Base-by-base conservation (phyloP, 768 basidiomycete species). In the Lactarius pseudohatsudake region DNA sequence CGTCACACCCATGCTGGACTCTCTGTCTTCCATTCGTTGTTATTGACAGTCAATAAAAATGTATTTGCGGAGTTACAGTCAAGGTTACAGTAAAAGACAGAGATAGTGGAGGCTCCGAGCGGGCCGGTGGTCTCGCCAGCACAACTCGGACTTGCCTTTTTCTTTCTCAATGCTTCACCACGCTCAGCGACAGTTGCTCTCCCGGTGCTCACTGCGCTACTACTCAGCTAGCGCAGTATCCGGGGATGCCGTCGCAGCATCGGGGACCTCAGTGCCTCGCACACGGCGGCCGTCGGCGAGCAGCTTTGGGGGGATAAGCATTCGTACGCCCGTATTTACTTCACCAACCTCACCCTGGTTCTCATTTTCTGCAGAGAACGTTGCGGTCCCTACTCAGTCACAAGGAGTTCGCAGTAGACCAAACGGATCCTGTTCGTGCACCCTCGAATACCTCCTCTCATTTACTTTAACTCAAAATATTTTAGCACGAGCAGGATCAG, bases 231-330 rank as follows among this genome's bases (percentile, higher is more conserved):
- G 45, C 6, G 20, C 65, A 1, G 40, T 8, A 47, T 28, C 40
- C 0, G 16, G 8, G n/a, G 47, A 45, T 36, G 18, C 20, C 4
- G 15, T 36, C 3, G 57, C 50, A 7, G 18, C 61, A 18, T 32
- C 61, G 41, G 58, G 16, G 15, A 16, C 47, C 6, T 30, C 54
- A 34, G 62, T 4, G 1, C 57, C 57, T 26, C 59, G 56, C n/a
- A 26, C 43, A 30, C 56, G 22, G 59, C 55, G 61, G 56, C 69
- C 67, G 3, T n/a, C 53, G 16, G 67, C 64, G 36, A 65, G 59
- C 38, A 65, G 47, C 38, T 64, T 70, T 16, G 67, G 64, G 20
- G 67, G 68, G 8, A 70, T 70, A 32, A 20, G 22, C 28, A 70
- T 70, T 15, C 11, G 69, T 70, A 57, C 63, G 69, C n/a, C 10